Conservation (phyloP, 1,284 basidiomycete species). For the Moesziomyces sp. region DNA sequence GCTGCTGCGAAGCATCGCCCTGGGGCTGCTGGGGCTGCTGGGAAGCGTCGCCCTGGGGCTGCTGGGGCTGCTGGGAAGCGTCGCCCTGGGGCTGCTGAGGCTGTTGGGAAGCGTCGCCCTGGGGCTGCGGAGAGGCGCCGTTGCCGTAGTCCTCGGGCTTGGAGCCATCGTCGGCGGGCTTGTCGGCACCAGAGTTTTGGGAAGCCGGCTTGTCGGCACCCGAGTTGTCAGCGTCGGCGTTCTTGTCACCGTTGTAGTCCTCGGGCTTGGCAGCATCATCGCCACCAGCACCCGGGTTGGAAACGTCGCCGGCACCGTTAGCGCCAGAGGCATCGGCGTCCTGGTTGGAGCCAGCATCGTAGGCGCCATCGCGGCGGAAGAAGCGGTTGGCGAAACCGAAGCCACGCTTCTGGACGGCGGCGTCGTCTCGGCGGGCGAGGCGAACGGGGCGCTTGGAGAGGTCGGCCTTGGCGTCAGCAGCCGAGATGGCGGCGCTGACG, state of each 20-base stretch:
- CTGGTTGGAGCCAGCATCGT: conserved; percentile 1
- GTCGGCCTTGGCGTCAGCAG: conserved; percentile 33
- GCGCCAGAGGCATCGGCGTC: conserved; percentile 6
- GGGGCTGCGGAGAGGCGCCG: background rate
- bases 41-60: background rate
- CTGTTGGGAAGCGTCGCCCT: background rate
- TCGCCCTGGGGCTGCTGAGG: background rate
- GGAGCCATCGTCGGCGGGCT: background rate
- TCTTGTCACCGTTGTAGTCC: conserved; percentile 9
- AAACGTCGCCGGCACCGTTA: conserved; percentile 3
- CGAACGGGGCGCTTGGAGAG: conserved; percentile 37
- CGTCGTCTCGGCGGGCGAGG: conserved; percentile 31
- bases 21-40: background rate
- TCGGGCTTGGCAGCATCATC: conserved; percentile 3
- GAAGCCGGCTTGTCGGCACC: background rate
- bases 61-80: background rate
- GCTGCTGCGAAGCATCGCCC: background rate
- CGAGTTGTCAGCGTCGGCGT: background rate
- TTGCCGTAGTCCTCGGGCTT: background rate
- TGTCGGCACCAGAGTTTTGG: background rate
- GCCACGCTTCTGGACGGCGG: conserved; percentile 27
- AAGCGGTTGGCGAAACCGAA: conserved; percentile 25
- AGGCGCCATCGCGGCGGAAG: conserved; percentile 26
- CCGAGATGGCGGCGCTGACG: conserved; percentile 46
- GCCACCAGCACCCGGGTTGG: background rate